Evolutionary conservation across 208 protist genomes (phyloP).

Genomic region (Novymonas esmeraldas): DNA sequence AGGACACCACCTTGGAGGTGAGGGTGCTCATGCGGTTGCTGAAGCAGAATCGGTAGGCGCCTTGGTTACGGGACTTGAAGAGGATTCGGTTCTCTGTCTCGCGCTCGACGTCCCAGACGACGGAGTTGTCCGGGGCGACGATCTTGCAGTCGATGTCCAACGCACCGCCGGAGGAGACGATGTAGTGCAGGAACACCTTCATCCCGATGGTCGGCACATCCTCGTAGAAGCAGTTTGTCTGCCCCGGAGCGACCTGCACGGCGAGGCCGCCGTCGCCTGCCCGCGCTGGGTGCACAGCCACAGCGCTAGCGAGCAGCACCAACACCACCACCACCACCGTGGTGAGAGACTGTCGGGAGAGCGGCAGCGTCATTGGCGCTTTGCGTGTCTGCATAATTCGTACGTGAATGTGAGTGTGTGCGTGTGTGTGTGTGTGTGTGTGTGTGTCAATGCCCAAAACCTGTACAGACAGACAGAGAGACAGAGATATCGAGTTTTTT

Average conservation of each 20-base stretch:
- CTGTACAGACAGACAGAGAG: background rate
- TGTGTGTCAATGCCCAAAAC: too few species aligned
- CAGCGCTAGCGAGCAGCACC: constrained; percentile 27
- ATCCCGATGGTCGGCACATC: constrained; percentile 45
- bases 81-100: constrained; percentile 73
- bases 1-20: constrained; percentile 79
- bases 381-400: too few species aligned
- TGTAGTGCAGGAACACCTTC: constrained; percentile 80
- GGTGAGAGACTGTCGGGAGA: background rate
- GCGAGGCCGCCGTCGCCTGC: constrained; percentile 55
- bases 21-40: constrained; percentile 88
- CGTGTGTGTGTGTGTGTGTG: background rate
- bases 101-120: constrained; percentile 62
- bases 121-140: constrained; percentile 40
- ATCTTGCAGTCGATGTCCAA: constrained; percentile 80
- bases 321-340: constrained; percentile 8
- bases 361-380: background rate
- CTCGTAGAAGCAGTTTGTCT: constrained; percentile 86
- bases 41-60: constrained; percentile 86
- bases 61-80: constrained; percentile 72
- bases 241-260: constrained; percentile 51
- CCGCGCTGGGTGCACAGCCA: background rate
- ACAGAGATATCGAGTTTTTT: background rate
- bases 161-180: constrained; percentile 76
- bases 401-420: background rate